These are phyloP conservation scores for Leptomonas pyrrhocoris DNA, from an alignment of 208 protist species.

Conservation along the genomic window DNA sequence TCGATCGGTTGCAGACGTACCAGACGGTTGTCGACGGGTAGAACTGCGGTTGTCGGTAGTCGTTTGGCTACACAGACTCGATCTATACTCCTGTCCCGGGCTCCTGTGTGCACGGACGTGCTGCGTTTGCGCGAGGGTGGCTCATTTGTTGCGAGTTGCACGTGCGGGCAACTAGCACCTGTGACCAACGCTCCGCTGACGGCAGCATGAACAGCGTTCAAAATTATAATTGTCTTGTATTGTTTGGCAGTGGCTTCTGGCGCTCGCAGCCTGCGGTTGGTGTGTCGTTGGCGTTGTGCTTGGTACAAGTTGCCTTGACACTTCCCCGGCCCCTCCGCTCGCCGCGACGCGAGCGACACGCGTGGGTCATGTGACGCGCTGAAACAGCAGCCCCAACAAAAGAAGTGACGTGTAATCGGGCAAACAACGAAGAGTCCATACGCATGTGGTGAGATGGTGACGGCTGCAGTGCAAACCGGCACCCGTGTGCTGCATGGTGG, in stretches of 20 bases:
- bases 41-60: neutral
- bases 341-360: neutral
- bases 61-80: neutral
- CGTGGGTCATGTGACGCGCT: neutral
- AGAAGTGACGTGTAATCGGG: no score
- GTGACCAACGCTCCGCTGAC: neutral
- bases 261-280: neutral
- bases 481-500: no score
- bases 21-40: neutral
- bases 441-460: neutral
- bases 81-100: neutral
- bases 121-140: neutral
- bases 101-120: neutral
- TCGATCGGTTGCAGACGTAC: neutral
- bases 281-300: neutral
- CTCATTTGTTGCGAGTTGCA: neutral
- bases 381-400: neutral
- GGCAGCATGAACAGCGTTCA: no score
- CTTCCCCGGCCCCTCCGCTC: neutral
- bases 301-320: neutral
- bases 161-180: no score
- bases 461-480: no score
- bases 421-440: no score
- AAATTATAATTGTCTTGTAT: neutral
- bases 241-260: neutral